Percentiles rank a stretch among this genome's conserved stretches.
These are phyloP conservation scores for Xylariaceae sp. DNA, from an alignment of 2,329 filamentous ascomycete genomes.

Conservation along the genomic window DNA sequence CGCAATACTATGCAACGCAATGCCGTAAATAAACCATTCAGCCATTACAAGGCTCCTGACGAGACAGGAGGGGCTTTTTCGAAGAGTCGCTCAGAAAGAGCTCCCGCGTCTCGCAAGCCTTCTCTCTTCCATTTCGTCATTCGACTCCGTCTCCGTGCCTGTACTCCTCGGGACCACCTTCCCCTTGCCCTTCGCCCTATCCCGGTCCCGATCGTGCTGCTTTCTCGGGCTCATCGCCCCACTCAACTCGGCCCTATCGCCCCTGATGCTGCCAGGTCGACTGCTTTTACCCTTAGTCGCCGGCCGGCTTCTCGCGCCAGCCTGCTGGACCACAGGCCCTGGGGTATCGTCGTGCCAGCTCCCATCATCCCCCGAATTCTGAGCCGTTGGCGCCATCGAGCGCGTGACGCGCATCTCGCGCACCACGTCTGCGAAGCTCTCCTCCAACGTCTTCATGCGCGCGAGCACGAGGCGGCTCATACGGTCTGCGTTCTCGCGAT, in stretches of 20 bases:
- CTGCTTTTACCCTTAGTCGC: constrained; percentile 21
- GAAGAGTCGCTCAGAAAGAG: constrained; percentile 32
- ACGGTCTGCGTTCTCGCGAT: constrained; percentile 52
- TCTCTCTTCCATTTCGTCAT: constrained; percentile 24
- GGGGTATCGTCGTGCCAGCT: constrained; percentile 12
- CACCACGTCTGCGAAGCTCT: constrained; percentile 83
- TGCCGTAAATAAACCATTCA: no score
- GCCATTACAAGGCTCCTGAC: no score
- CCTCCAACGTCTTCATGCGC: constrained; percentile 88
- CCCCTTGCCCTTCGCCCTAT: constrained; percentile 40
- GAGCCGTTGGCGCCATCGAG: constrained; percentile 41
- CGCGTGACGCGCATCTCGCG: constrained; percentile 68
- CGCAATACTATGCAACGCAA: no score
- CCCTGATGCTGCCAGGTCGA: constrained; percentile 37
- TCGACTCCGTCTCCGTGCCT: constrained; percentile 29
- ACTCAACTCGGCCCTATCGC: constrained; percentile 28
- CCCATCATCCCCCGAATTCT: constrained; percentile 48
- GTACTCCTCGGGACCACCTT: constrained; percentile 39
- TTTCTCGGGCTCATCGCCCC: constrained; percentile 13
- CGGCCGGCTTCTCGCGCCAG: not conserved
- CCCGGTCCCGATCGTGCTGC: constrained; percentile 6
- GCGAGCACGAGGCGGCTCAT: constrained; percentile 80
- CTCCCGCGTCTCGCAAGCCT: constrained; percentile 33
- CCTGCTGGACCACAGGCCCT: not conserved
- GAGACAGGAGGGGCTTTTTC: no score